Conservation (phyloP, 2,329 filamentous ascomycete species). For the Phoma sp. region DNA sequence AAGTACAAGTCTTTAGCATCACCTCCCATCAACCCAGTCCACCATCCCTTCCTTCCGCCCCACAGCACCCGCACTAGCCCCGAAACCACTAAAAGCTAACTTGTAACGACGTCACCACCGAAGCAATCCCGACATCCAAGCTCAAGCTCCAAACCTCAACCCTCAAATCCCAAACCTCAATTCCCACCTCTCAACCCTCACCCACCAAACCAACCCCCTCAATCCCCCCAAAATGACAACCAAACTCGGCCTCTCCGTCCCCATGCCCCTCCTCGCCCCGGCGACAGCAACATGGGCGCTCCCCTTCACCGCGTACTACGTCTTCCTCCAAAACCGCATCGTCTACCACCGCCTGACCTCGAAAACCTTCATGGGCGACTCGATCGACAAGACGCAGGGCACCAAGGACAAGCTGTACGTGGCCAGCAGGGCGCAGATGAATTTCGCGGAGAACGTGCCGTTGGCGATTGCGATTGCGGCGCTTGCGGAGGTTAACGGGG, state of each 20-base stretch:
- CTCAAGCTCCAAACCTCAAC: not conserved
- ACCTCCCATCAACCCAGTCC: no score
- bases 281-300: constrained; percentile 49
- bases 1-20: no score
- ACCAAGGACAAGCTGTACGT: constrained; percentile 43
- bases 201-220: not conserved
- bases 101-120: constrained; percentile 21
- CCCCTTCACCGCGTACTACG: constrained; percentile 52
- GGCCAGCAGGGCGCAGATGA: constrained; percentile 47
- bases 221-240: constrained; percentile 26
- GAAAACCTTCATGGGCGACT: constrained; percentile 34
- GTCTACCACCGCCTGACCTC: constrained; percentile 36
- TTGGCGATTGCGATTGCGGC: constrained; percentile 47
- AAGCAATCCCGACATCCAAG: not conserved
- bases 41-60: no score
- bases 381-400: constrained; percentile 18
- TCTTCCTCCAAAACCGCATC: constrained; percentile 51
- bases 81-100: constrained; percentile 9
- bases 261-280: constrained; percentile 41
- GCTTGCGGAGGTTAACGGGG: constrained; percentile 56
- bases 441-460: constrained; percentile 55
- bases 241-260: constrained; percentile 42
- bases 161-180: not conserved
- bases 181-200: not conserved
- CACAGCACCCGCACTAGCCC: no score